Conservation (phyloP, 441 rosid species). For the Kokia cookei region DNA sequence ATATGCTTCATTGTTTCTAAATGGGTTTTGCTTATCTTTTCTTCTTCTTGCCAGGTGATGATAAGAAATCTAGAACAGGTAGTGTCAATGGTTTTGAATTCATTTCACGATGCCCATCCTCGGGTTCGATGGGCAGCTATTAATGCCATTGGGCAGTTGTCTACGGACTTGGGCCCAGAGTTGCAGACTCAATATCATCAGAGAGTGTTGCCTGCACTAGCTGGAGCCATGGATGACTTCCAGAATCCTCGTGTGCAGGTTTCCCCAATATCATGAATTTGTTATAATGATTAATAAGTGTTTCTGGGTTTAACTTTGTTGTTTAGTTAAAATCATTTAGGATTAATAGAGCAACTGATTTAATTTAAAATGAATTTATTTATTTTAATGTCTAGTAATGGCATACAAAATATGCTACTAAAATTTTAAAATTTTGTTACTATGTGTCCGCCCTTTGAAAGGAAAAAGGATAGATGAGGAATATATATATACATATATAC, state of each 20-base stretch:
- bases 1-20: background rate
- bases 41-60: conserved; percentile 27
- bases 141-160: conserved; percentile 46
- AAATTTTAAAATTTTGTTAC: background rate
- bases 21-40: background rate
- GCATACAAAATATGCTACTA: background rate
- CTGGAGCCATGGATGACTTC: conserved; percentile 50
- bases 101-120: conserved; percentile 43
- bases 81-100: conserved; percentile 36
- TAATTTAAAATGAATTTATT: background rate
- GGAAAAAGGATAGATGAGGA: background rate
- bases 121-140: conserved; percentile 57
- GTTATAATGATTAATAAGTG: background rate
- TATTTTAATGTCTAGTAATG: background rate
- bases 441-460: background rate
- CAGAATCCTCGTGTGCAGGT: conserved; percentile 55
- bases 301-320: background rate
- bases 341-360: background rate
- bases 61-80: conserved; percentile 35
- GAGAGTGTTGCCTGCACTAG: conserved; percentile 43
- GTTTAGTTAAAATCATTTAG: background rate
- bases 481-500: background rate
- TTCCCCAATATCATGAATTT: background rate
- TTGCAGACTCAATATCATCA: conserved; percentile 43
- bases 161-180: conserved; percentile 46